Evolutionary conservation across 2,329 filamentous ascomycete genomes (phyloP).

Genomic region (Cladosporium sp.): DNA sequence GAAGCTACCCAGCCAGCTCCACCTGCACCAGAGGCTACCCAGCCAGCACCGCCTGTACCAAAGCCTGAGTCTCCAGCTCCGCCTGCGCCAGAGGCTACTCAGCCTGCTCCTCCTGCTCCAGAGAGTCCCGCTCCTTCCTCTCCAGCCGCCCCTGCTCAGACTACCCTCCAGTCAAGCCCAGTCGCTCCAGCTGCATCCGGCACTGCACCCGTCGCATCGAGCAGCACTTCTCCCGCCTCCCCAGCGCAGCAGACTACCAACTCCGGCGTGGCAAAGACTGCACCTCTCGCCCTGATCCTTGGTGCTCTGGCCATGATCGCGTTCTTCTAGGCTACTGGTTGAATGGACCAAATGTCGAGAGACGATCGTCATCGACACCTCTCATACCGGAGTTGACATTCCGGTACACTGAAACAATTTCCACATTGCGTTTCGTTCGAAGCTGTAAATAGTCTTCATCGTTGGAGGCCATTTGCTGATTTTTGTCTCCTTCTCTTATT

Average conservation of each 20-base stretch:
- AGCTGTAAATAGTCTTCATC: background rate
- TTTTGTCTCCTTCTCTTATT: too few species aligned
- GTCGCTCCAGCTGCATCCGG: background rate
- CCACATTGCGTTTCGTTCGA: background rate
- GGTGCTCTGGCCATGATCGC: constrained; percentile 4
- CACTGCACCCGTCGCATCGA: background rate
- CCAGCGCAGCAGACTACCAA: constrained; percentile 6
- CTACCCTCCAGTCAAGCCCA: constrained; percentile 3
- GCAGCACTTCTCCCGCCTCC: background rate
- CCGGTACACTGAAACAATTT: background rate
- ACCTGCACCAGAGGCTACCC: background rate
- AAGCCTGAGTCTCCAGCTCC: background rate
- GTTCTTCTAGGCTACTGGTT: constrained; percentile 1
- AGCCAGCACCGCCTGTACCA: background rate
- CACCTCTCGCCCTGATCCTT: constrained; percentile 4
- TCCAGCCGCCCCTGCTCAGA: background rate
- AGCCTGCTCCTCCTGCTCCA: background rate
- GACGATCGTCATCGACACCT: background rate
- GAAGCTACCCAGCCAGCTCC: background rate
- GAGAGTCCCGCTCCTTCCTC: background rate
- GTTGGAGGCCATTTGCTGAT: background rate
- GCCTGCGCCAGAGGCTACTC: background rate
- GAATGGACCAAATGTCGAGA: background rate
- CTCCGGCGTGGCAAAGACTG: constrained; percentile 1
- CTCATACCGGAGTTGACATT: too few species aligned